These are phyloP conservation scores for Pilobolus umbonatus DNA, from an alignment of 192 early-diverging fungal species.

Conservation along the genomic window DNA sequence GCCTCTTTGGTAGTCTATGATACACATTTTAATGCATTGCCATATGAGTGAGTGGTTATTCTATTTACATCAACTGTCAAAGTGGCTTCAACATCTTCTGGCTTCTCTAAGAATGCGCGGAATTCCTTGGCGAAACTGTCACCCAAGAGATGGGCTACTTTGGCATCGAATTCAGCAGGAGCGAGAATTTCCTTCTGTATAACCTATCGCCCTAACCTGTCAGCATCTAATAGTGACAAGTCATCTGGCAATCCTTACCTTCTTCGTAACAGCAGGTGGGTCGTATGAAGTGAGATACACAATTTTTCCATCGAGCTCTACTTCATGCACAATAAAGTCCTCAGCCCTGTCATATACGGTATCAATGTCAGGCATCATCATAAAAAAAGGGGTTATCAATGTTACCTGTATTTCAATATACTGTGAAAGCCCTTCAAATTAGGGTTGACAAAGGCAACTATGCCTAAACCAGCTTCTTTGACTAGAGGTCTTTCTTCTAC, in stretches of 20 bases:
- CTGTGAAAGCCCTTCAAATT: constrained; percentile 11
- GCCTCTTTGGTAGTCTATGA: constrained; percentile 8
- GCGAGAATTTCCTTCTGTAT: neutral
- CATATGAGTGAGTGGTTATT: neutral
- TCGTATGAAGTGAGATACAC: constrained; percentile 56
- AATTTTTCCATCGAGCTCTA: constrained; percentile 62
- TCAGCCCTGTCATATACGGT: constrained; percentile 46
- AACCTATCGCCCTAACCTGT: no score
- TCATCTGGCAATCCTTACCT: no score
- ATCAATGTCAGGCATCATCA: neutral
- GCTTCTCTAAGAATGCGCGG: constrained; percentile 24
- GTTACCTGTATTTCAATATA: constrained; percentile 27
- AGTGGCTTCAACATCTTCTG: constrained; percentile 14
- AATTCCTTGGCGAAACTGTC: constrained; percentile 12
- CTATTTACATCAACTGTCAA: constrained; percentile 13
- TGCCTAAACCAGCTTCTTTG: constrained; percentile 17
- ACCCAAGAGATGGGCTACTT: constrained; percentile 19
- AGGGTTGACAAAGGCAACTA: constrained; percentile 15
- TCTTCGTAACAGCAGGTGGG: constrained; percentile 6
- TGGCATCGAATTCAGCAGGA: constrained; percentile 12
- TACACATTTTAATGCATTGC: neutral
- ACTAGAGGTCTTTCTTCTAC: neutral
- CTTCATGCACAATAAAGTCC: constrained; percentile 95
- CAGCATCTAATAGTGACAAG: no score
- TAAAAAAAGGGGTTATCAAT: neutral